Evolutionary conservation across 2,329 filamentous ascomycete genomes (phyloP), one percentile per base, ranked within the genome.

Genomic region (Phyllosticta citrichinensis): DNA sequence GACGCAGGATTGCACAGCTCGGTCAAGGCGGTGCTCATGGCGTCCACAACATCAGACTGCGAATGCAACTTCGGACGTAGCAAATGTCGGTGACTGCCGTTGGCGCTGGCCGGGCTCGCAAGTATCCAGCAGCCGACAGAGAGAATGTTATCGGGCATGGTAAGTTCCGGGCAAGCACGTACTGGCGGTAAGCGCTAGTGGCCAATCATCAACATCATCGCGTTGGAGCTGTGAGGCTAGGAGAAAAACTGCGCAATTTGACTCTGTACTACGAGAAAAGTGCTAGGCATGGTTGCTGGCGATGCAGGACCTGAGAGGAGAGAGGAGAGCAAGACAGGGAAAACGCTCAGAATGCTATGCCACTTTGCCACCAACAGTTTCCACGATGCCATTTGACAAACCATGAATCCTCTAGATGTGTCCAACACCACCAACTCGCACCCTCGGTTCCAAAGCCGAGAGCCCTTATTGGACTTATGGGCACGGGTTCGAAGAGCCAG

Each of bases 401-500:
- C 22, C 79, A 72, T 27, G 60, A 17, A 12, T 53, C 55, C 20
- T 57, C 60, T 64, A 30, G 25, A 25, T 10, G 14, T 24, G 80
- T 78, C 83, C 87, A 91, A 66, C 88, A 83, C 83, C 83, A 89
- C 79, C 83, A 86, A 0, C 79, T 75, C 67, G 88, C 85, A 0
- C 81, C 83, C 19, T 78, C 73, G 1, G 76, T 75, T 0, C 87
- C 88, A 35, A 87, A 76, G 0, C 88, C 87, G 17, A 92, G 35
- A 1, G 80, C 82, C 25, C 90, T 79, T n/a, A 91, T 69, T 0
- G 81, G 69, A 59, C 89, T 95, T 9, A 93, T 65, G 0, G 91
- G 90, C n/a, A 96, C 74, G 0, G 91, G 90, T 72, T 97, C 91
- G 63, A 85, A 84, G 14, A 95, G 73, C 88, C 89, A 96, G 0